Base-by-base conservation (phyloP, 805 yeast genomes). In the Saturnispora gosingensis region DNA sequence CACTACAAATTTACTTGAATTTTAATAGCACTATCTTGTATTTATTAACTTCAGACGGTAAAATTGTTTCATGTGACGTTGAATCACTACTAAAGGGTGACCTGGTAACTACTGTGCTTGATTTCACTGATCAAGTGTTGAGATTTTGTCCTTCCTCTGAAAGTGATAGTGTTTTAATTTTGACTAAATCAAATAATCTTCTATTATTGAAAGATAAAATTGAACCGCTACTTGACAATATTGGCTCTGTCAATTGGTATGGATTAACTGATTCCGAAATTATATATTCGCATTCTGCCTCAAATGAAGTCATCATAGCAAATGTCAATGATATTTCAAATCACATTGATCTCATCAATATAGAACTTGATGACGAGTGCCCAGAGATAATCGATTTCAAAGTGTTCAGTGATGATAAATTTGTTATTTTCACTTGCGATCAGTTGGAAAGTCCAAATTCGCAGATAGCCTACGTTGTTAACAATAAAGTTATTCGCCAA, bases 1-100 rank as follows among this genome's bases (percentile, higher is more conserved):
- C 61, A 5, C 46, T 54, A 13, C 67, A 65, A 40, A 43, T 65
- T 2, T 49, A 46, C 20, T 40, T 65, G 9, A 62, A 53, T 43
- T 39, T 61, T 10, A 56, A 60, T 45, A 65, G 62, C 43, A 36
- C 56, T 2, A 28, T 42, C 4, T 48, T 65, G 3, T 48, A 46
- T 32, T n/a, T 60, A 22, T 20, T 58, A 1, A 57, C 60, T 13
- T 49, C 50, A 45, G 43, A 36, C 11, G 56, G 57, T 8, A 36
- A 49, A 13, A 30, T 49, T 34, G 20, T 43, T 18, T 13, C 25
- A 46, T 43, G 46, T 24, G 47, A 45, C 34, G 22, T 45, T 15
- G 30, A 35, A 28, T 46, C 48, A 18, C 45, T 53, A 39, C 25
- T 55, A 13, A 40, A 35, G 15, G 54, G 55, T 16, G 48, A 50